Evolutionary conservation across 2,329 filamentous ascomycete genomes (phyloP).

Genomic region (Penicillium sp.): DNA sequence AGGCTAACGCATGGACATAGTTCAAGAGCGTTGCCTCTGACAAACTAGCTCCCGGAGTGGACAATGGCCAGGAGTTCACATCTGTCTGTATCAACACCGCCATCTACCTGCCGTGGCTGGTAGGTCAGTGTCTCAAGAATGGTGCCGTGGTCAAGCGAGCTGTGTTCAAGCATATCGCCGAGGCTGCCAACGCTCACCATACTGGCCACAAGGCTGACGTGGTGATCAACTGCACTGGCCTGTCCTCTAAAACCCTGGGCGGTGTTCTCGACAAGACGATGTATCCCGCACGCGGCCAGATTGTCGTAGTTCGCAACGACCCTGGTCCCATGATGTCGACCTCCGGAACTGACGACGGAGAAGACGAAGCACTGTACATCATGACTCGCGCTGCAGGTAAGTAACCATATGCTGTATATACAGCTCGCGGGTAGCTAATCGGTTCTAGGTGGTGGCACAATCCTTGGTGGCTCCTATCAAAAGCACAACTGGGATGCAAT

Average conservation of each 20-base stretch:
- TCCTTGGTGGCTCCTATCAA: conserved; percentile 84
- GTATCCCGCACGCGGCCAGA: conserved; percentile 76
- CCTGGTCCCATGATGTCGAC: conserved; percentile 66
- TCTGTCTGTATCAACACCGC: conserved; percentile 90
- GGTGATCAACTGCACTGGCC: conserved; percentile 80
- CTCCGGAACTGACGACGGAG: conserved; percentile 71
- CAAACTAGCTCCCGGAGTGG: conserved; percentile 63
- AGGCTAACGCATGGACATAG: conserved; percentile 31
- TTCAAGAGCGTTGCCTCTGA: conserved; percentile 60
- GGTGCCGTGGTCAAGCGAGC: conserved; percentile 68
- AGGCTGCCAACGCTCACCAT: conserved; percentile 64
- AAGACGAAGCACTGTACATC: conserved; percentile 71
- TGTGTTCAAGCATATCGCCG: conserved; percentile 66
- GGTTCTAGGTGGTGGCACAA: conserved; percentile 67
- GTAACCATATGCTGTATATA: not conserved
- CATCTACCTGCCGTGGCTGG: conserved; percentile 82
- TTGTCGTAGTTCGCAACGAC: conserved; percentile 79
- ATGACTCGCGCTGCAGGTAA: conserved; percentile 69
- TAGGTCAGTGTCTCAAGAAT: conserved; percentile 72
- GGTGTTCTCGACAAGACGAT: conserved; percentile 76
- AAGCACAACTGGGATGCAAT: conserved; percentile 75
- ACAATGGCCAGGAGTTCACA: conserved; percentile 72
- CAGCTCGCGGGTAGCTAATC: not conserved
- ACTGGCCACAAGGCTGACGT: conserved; percentile 60
- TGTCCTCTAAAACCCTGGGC: conserved; percentile 71